Percentiles rank a stretch among this genome's conserved stretches.
Evolutionary conservation across 345 rosid species (phyloP).

Genomic region (Dipteronia dyeriana): DNA sequence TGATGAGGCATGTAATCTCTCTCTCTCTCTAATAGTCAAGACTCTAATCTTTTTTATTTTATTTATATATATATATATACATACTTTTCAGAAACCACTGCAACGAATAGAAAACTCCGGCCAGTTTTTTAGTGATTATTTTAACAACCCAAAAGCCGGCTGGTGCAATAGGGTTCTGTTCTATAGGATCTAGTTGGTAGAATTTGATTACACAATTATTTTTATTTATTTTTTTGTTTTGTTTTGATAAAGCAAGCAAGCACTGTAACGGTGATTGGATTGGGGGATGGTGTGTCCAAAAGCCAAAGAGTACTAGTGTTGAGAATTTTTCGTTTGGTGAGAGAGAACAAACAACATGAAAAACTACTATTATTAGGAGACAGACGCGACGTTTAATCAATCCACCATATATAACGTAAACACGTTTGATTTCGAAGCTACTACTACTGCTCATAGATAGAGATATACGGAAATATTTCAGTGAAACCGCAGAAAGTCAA

Average conservation of each 20-base stretch:
- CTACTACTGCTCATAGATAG: neutral
- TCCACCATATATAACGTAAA: slow-evolving; percentile 38
- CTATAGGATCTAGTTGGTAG: slow-evolving; percentile 44
- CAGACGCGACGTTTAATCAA: slow-evolving; percentile 39
- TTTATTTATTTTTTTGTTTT: neutral
- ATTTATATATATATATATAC: neutral
- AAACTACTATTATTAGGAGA: slow-evolving; percentile 20
- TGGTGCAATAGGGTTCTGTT: slow-evolving; percentile 46
- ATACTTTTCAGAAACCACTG: slow-evolving; percentile 24
- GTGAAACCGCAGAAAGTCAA: neutral
- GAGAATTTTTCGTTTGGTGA: slow-evolving; percentile 24
- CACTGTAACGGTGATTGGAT: slow-evolving; percentile 27
- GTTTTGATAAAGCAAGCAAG: neutral
- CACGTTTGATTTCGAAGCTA: slow-evolving; percentile 10
- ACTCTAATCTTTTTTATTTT: slow-evolving; percentile 19
- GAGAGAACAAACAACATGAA: slow-evolving; percentile 17
- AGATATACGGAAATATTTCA: slow-evolving; percentile 22
- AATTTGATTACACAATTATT: slow-evolving; percentile 35
- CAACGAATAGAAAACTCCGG: slow-evolving; percentile 29
- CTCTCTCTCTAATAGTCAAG: slow-evolving; percentile 30
- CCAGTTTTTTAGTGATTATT: slow-evolving; percentile 17
- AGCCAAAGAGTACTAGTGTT: slow-evolving; percentile 13
- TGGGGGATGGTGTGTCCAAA: slow-evolving; percentile 20
- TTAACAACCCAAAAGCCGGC: slow-evolving; percentile 46
- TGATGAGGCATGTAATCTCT: slow-evolving; percentile 89